Base-by-base conservation (phyloP, 345 rosid species). In the Lepidium africanum region DNA sequence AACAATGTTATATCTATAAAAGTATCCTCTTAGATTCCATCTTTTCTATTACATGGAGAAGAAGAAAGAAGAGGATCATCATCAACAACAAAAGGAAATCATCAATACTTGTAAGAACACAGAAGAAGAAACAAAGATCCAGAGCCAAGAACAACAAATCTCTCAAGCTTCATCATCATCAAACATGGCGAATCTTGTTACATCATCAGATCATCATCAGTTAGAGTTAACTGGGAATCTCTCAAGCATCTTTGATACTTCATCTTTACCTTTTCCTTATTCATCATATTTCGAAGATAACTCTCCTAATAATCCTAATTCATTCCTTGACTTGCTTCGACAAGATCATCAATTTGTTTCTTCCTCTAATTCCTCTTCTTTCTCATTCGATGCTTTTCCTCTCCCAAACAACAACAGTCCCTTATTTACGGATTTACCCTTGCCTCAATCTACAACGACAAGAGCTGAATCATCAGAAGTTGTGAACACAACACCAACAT, bases 401-500 rank as follows among this genome's bases (percentile, higher is more conserved):
- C 67, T 33, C 63, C 72, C 63, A 67, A 43, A 50, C 52, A 68
- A 17, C 47, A 19, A 43, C 61, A 45, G 61, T 61, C 47, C 51
- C 9, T 67, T 67, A n/a, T 12, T 60, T 51, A 67, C 73, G 19
- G 63, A 67, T 76, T 37, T 47, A 19, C 67, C 65, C 65, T 69
- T 55, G 27, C 39, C 50, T 48, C 72, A 30, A 10, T 53, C 39
- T 47, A 65, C 82, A 12, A 65, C 73, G 9, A 76, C 76, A 9
- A 69, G 67, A 12, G 80, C 76, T 53, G 94, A 85, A 65, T 83
- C 89, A 10, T 85, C 96, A 5, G 99, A 94, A 81, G 96, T 89
- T 17, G 63, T 85, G 59, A 89, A 82, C 75, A 76, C 74, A 4
- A 69, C 77, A 64, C 96, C 96, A 10, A 72, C 91, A 15, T 87